Evolutionary conservation across 305 asterid species (phyloP).

Genomic region (Fraxinus ornus): DNA sequence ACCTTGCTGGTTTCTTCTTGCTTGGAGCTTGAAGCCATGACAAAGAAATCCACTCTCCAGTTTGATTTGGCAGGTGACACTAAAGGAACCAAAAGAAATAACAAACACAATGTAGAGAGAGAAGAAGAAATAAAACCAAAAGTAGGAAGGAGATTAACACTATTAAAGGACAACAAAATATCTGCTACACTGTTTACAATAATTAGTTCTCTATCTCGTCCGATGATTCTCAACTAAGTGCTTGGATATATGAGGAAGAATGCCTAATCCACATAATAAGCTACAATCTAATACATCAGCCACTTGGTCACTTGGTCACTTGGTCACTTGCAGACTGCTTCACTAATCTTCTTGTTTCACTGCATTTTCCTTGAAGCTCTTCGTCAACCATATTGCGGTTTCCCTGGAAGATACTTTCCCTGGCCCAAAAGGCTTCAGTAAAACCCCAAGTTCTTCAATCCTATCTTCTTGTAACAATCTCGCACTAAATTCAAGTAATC

Average conservation of each 20-base stretch:
- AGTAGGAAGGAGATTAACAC: background rate
- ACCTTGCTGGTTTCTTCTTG: conserved; percentile 22
- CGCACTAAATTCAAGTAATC: conserved; percentile 87
- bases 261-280: conserved; percentile 30
- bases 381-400: conserved; percentile 94
- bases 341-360: conserved; percentile 46
- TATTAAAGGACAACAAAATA: conserved; percentile 25
- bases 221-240: conserved; percentile 23
- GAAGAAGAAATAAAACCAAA: background rate
- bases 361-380: conserved; percentile 79
- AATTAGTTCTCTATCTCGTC: conserved; percentile 28
- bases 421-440: conserved; percentile 84
- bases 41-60: conserved; percentile 5
- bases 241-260: conserved; percentile 29
- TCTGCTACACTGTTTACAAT: conserved; percentile 31
- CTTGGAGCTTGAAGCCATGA: conserved; percentile 10
- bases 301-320: conserved; percentile 13
- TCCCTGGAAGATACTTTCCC: conserved; percentile 92
- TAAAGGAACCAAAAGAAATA: conserved; percentile 24
- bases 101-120: conserved; percentile 16
- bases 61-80: conserved; percentile 19
- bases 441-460: conserved; percentile 80
- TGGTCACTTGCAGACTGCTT: conserved; percentile 27
- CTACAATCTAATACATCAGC: conserved; percentile 30
- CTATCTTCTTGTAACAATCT: conserved; percentile 75